Conservation (phyloP, 176 grass and related monocot genomes). For the Pharus latifolius region DNA sequence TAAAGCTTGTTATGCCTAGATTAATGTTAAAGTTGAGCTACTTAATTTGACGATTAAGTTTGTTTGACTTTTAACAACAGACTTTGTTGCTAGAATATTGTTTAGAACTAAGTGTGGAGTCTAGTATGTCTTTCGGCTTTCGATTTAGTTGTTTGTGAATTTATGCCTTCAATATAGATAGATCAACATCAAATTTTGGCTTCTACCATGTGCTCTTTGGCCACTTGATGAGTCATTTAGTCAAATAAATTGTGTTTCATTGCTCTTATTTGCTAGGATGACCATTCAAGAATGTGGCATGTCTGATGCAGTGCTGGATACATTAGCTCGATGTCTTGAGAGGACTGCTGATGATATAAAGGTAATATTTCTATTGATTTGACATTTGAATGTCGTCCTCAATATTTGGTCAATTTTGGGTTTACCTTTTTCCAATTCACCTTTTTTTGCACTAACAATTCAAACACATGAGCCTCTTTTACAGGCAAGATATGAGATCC, state of each 20-base stretch:
- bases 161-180: background rate
- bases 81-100: background rate
- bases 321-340: constrained; percentile 43
- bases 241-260: background rate
- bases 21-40: background rate
- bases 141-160: background rate
- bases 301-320: constrained; percentile 64
- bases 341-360: constrained; percentile 73
- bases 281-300: constrained; percentile 67
- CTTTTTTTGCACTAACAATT: background rate
- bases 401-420: background rate
- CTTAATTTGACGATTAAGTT: background rate
- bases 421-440: constrained; percentile 32
- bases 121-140: background rate
- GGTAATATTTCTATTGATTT: constrained; percentile 40
- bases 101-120: background rate
- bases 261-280: constrained; percentile 46
- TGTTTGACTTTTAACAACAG: background rate
- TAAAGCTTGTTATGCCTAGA: no score
- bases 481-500: constrained; percentile 75
- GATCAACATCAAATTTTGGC: background rate
- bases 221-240: background rate
- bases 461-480: constrained; percentile 18
- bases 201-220: background rate
- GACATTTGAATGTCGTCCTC: background rate